These are phyloP conservation scores for Pyrenophora tritici-repentis DNA, from an alignment of 2,329 filamentous ascomycete genomes.

Conservation along the genomic window DNA sequence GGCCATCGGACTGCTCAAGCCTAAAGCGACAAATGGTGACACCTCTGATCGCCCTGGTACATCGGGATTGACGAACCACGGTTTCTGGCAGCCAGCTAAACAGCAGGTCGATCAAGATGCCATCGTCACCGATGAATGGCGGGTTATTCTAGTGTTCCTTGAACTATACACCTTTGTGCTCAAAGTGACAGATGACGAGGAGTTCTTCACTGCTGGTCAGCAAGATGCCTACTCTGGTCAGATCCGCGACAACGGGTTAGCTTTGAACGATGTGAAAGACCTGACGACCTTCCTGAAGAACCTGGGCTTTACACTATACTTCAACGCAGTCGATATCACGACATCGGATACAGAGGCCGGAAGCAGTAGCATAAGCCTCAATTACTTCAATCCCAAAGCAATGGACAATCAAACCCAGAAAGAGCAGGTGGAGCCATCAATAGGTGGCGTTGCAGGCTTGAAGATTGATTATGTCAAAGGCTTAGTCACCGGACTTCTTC, in stretches of 20 bases:
- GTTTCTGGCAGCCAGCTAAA: constrained; percentile 43
- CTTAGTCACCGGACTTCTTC: constrained; percentile 78
- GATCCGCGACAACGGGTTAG: constrained; percentile 67
- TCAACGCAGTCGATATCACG: constrained; percentile 72
- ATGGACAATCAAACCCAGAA: constrained; percentile 29
- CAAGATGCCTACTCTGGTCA: constrained; percentile 34
- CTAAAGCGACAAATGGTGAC: constrained; percentile 31
- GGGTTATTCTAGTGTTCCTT: constrained; percentile 84
- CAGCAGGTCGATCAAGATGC: constrained; percentile 40
- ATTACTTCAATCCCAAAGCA: constrained; percentile 38
- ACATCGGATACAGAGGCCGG: constrained; percentile 51
- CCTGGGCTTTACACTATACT: constrained; percentile 85
- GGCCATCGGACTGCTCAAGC: constrained; percentile 62
- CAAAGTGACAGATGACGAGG: constrained; percentile 92
- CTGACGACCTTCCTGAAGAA: constrained; percentile 88
- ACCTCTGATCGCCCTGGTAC: constrained; percentile 9
- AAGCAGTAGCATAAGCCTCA: constrained; percentile 55
- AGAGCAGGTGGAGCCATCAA: constrained; percentile 48
- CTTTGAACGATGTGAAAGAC: constrained; percentile 70
- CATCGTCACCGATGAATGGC: constrained; percentile 74
- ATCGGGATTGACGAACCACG: constrained; percentile 24
- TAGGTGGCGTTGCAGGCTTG: constrained; percentile 70
- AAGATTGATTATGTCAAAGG: constrained; percentile 78
- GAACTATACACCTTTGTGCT: constrained; percentile 93
- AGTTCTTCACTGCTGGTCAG: constrained; percentile 73